Conservation (phyloP, 2,329 filamentous ascomycete genomes). For the Trichothecium roseum region DNA sequence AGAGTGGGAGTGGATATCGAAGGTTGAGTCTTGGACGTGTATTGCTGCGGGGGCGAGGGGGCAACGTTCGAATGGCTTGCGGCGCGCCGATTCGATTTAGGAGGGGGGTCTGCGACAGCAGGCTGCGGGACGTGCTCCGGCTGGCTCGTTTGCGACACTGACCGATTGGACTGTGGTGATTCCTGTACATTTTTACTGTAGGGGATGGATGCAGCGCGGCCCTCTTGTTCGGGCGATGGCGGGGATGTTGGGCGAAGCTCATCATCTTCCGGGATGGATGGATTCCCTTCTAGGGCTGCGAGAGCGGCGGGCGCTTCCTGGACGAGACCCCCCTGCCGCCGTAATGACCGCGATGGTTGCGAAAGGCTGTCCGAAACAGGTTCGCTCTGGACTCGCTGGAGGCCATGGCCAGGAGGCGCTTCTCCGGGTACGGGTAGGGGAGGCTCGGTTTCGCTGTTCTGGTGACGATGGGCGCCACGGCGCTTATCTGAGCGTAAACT, state of each 20-base stretch:
- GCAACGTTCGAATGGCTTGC: slow-evolving; percentile 1
- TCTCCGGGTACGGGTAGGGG: slow-evolving; percentile 26
- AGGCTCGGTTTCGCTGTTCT: slow-evolving; percentile 42
- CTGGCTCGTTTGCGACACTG: slow-evolving; percentile 50
- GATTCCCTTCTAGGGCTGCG: slow-evolving; percentile 30
- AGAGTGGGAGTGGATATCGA: slow-evolving; percentile 11
- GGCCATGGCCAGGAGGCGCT: slow-evolving; percentile 36
- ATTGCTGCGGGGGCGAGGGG: slow-evolving; percentile 11
- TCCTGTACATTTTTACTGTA: too few relatives aligned
- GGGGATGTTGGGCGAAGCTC: slow-evolving; percentile 19
- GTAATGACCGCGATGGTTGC: slow-evolving; percentile 38
- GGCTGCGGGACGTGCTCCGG: slow-evolving; percentile 27
- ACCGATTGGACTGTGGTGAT: slow-evolving; percentile 27
- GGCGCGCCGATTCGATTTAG: slow-evolving; percentile 31
- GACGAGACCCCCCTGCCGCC: slow-evolving; percentile 38
- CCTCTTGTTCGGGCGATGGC: too few relatives aligned
- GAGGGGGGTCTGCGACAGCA: slow-evolving; percentile 29
- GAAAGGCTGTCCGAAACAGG: slow-evolving; percentile 47
- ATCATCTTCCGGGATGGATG: slow-evolving; percentile 14
- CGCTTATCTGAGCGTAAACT: slow-evolving; percentile 74
- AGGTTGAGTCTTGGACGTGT: slow-evolving; percentile 14
- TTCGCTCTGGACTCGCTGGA: slow-evolving; percentile 61
- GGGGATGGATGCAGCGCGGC: too few relatives aligned
- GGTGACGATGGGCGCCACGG: slow-evolving; percentile 50
- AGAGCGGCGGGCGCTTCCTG: slow-evolving; percentile 32